Base-by-base conservation (phyloP, 306 rosid genomes). In the Alnus rubra region DNA sequence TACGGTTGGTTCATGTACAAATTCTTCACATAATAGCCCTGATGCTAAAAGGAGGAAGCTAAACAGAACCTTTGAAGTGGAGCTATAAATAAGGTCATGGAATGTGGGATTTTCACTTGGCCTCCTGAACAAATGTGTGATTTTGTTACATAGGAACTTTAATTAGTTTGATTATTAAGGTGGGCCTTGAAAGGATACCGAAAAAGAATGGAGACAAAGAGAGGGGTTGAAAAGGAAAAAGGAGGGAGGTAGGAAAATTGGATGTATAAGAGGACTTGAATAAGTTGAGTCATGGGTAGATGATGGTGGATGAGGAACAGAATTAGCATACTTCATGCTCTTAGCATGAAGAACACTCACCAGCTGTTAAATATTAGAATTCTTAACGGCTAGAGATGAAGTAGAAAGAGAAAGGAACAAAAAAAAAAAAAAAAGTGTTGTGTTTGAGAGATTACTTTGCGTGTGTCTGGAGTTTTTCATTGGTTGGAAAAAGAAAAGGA, bases 21-120 rank as follows among this genome's bases (percentile, higher is more conserved):
- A 82, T 54, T 86, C 94, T 78, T 85, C 94, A 62, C 87, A 85
- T 6, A 84, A 50, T 84, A 80, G 79, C 77, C 87, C 96, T 8
- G 87, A 86, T 69, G 82, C 95, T 67, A 96, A 96, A 83, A 88
- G 98, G 86, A 91, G 99, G 87, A 96, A 88, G 90, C 85, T 90
- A 83, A 91, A 87, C 92, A 85, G 87, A 89, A 76, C 88, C 78
- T 88, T 80, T 83, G 94, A 88, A 80, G 81, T 84, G 65, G 91
- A 90, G 86, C 85, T 75, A 68, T 88, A n/a, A 77, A 68, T 88
- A n/a, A 77, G 69, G 82, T 58, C 59, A 75, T 81, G 82, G 71
- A 79, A 71, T 56, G 39, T 76, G 75, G 84, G 82, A 82, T 14
- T 80, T 77, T 77, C 79, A 79, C 35, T 80, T 60, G 58, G 52